Evolutionary conservation across 305 asterid genomes (phyloP).

Genomic region (Rubia tinctorum): DNA sequence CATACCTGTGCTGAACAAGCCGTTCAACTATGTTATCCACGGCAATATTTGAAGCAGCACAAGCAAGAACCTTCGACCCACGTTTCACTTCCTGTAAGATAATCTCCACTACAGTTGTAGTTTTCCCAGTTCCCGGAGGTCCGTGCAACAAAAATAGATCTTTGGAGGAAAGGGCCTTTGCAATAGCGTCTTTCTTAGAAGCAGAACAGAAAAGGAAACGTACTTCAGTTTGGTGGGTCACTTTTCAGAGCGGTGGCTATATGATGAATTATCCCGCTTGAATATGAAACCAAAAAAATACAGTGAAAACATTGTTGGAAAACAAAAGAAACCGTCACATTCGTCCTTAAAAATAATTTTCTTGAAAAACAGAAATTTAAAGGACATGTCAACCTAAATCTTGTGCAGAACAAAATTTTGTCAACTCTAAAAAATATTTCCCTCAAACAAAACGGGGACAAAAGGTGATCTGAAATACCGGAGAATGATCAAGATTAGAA

Average conservation of each 20-base stretch:
- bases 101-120: conserved; percentile 93
- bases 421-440: background rate
- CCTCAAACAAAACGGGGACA: background rate
- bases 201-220: conserved; percentile 19
- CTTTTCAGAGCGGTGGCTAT: background rate
- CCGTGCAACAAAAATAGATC: conserved; percentile 96
- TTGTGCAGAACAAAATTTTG: background rate
- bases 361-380: background rate
- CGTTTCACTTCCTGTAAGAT: conserved; percentile 96
- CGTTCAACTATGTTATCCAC: conserved; percentile 98
- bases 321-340: background rate
- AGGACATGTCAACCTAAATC: background rate
- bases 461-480: conserved; percentile 42
- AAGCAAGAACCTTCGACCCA: conserved; percentile 90
- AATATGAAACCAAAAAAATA: background rate
- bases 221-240: conserved; percentile 25
- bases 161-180: conserved; percentile 90
- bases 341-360: background rate
- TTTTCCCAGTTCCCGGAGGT: conserved; percentile 99
- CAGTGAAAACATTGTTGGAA: background rate
- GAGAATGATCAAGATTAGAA: conserved; percentile 81
- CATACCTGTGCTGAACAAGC: conserved; percentile 87
- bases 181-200: conserved; percentile 77
- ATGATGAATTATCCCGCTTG: background rate
- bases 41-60: conserved; percentile 99